Conservation (phyloP, 2,329 filamentous ascomycete species). For the Epichloe brachyelytri region DNA sequence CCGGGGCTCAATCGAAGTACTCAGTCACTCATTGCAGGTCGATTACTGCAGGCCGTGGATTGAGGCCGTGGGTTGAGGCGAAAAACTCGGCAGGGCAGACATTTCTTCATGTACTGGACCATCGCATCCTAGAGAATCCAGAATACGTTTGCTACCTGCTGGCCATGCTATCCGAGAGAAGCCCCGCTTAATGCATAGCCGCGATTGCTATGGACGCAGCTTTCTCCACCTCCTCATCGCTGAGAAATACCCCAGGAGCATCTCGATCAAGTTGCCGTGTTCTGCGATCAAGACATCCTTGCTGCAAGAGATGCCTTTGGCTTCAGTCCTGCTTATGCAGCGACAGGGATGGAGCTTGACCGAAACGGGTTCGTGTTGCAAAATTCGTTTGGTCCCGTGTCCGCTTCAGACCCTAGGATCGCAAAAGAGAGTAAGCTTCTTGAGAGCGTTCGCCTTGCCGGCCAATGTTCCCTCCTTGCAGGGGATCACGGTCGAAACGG, state of each 20-base stretch:
- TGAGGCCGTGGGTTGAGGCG: constrained; percentile 13
- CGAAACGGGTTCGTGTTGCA: constrained; percentile 2
- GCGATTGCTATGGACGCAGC: constrained; percentile 39
- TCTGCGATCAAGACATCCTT: constrained; percentile 18
- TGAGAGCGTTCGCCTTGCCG: constrained; percentile 9
- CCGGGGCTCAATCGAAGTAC: constrained; percentile 13
- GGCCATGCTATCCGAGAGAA: constrained; percentile 6
- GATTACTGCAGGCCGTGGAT: constrained; percentile 11
- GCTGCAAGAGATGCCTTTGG: constrained; percentile 38
- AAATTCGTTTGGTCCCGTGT: constrained; percentile 1
- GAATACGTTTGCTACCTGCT: constrained; percentile 17
- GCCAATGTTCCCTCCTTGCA: constrained; percentile 10
- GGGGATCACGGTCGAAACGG: constrained; percentile 37
- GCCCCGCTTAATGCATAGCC: constrained; percentile 18
- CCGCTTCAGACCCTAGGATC: constrained; percentile 6
- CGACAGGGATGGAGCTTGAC: constrained; percentile 2
- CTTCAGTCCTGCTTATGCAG: constrained; percentile 11
- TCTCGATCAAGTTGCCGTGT: constrained; percentile 20
- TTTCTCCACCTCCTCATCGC: constrained; percentile 32
- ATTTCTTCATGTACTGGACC: constrained; percentile 31
- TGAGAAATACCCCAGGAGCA: constrained; percentile 12
- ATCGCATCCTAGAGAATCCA: constrained; percentile 20
- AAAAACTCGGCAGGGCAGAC: constrained; percentile 34
- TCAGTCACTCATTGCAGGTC: constrained; percentile 16
- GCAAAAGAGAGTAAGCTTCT: constrained; percentile 13